Evolutionary conservation across 768 basidiomycete genomes (phyloP).

Genomic region (Hypholoma fasciculare): DNA sequence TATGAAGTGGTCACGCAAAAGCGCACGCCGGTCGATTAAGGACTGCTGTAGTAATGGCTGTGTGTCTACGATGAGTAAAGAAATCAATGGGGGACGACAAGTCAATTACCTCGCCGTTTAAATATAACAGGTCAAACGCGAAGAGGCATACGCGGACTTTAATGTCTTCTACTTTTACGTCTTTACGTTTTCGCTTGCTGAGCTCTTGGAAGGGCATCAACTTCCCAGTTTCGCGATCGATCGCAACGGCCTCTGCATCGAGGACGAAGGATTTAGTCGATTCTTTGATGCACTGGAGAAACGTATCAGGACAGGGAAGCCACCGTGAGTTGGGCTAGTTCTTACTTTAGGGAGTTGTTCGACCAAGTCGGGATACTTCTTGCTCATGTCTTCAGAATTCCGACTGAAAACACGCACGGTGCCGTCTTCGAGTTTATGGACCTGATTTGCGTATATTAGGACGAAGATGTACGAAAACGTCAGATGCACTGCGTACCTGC

Average conservation of each 20-base stretch:
- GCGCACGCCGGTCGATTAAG: constrained; percentile 71
- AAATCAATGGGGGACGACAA: not conserved
- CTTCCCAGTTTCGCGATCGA: constrained; percentile 80
- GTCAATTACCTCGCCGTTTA: constrained; percentile 89
- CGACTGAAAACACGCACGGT: constrained; percentile 90
- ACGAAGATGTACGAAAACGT: not conserved
- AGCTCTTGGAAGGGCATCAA: constrained; percentile 99
- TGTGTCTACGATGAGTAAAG: not conserved
- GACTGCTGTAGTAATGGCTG: constrained; percentile 84
- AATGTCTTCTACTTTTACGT: constrained; percentile 97
- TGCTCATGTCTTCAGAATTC: constrained; percentile 99
- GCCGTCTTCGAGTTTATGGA: constrained; percentile 83
- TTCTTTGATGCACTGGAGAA: constrained; percentile 76
- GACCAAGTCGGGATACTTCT: constrained; percentile 98
- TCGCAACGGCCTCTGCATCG: constrained; percentile 96
- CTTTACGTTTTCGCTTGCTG: constrained; percentile 92
- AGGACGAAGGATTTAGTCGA: constrained; percentile 88
- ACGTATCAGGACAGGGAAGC: not conserved
- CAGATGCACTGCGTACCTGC: constrained; percentile 50
- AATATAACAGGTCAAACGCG: constrained; percentile 93
- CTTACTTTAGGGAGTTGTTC: constrained; percentile 85
- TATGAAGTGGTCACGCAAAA: constrained; percentile 80
- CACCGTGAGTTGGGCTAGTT: not conserved
- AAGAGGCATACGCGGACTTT: constrained; percentile 96
- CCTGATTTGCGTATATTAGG: constrained; percentile 38